Evolutionary conservation across 495 filamentous ascomycete genomes (phyloP).

Genomic region (Penicillium robsamsonii): DNA sequence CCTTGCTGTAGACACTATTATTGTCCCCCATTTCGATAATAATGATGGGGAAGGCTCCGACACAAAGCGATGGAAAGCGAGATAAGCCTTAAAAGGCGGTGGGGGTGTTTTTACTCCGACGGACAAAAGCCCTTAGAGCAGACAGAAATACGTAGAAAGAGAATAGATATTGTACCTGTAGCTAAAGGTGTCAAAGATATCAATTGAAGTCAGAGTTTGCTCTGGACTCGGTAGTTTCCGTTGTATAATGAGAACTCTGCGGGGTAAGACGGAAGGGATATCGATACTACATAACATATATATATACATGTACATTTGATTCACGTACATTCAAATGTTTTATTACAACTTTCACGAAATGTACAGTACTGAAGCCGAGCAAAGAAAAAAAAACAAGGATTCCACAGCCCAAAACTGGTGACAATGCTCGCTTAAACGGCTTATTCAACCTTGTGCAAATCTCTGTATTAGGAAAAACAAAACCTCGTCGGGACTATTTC

Average conservation of each 20-base stretch:
- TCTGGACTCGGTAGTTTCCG: conserved; percentile 4
- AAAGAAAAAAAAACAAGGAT: neutral
- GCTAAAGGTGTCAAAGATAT: neutral
- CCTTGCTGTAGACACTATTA: conserved; percentile 30
- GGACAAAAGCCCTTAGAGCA: neutral
- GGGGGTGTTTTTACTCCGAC: conserved; percentile 23
- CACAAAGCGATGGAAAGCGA: conserved; percentile 48
- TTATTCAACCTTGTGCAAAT: neutral
- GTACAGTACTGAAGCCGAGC: neutral
- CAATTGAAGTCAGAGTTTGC: conserved; percentile 4
- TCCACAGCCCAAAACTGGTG: neutral
- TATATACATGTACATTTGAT: neutral
- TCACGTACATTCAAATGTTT: no score
- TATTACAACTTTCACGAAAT: neutral
- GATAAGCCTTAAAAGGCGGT: conserved; percentile 40
- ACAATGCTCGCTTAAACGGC: neutral
- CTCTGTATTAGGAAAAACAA: neutral
- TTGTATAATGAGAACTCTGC: conserved; percentile 13
- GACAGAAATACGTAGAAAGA: neutral
- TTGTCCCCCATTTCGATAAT: conserved; percentile 29
- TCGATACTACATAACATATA: neutral
- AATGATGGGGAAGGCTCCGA: conserved; percentile 30
- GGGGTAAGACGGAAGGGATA: conserved; percentile 4
- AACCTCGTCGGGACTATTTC: conserved; percentile 15
- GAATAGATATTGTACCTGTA: neutral